Evolutionary conservation across 2,329 filamentous ascomycete genomes (phyloP).

Genomic region (Diaporthe batatas): DNA sequence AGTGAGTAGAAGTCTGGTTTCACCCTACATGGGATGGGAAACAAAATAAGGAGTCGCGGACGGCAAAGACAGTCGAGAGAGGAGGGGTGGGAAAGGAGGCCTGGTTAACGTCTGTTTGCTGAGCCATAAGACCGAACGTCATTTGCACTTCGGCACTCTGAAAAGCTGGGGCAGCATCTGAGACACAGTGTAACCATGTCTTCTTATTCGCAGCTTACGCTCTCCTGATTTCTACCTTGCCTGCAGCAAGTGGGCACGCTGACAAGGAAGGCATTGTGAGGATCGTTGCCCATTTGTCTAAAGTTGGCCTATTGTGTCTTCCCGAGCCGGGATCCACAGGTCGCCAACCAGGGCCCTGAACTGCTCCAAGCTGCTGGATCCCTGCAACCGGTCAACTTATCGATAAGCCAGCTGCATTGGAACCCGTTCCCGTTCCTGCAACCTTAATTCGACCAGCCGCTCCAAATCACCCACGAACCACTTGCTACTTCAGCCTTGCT

Average conservation of each 20-base stretch:
- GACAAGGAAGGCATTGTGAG: conserved; percentile 21
- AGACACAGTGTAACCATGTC: conserved; percentile 8
- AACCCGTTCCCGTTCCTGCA: conserved; percentile 9
- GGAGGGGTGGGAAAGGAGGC: not conserved
- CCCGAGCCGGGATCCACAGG: not conserved
- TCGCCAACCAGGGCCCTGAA: not conserved
- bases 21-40: not conserved
- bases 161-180: not conserved
- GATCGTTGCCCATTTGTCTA: no score
- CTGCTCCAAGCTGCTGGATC: not conserved
- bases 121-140: not conserved
- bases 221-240: not conserved
- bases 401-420: conserved; percentile 13
- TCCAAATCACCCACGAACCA: conserved; percentile 7
- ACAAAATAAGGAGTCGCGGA: not conserved
- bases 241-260: not conserved
- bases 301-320: not conserved
- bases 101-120: not conserved
- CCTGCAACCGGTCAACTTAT: conserved; percentile 1
- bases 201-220: not conserved
- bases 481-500: not conserved
- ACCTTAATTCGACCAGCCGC: conserved; percentile 24
- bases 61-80: not conserved
- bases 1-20: not conserved
- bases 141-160: not conserved